A percentile compares a stretch with the other conserved stretches of the same genome.
Conservation (phyloP, 441 rosid genomes). For the Gossypium aridum region DNA sequence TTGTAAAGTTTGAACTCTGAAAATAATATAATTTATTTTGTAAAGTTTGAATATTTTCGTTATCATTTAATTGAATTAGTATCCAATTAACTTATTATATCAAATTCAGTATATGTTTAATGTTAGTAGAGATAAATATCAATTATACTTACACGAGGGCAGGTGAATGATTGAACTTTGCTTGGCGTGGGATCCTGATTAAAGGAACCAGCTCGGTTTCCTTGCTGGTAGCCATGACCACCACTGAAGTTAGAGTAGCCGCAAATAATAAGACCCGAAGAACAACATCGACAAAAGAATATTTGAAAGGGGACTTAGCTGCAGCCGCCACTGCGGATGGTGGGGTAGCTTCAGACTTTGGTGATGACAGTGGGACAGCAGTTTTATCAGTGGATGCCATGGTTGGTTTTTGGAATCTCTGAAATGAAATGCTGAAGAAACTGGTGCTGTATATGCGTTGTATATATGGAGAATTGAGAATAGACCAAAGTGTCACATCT, state of each 20-base stretch:
- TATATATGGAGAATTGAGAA: background rate
- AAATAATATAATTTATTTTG: no score
- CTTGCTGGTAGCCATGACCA: slow-evolving; percentile 56
- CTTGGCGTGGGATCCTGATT: slow-evolving; percentile 12
- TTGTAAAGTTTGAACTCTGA: no score
- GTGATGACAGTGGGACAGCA: slow-evolving; percentile 15
- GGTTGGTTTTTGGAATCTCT: background rate
- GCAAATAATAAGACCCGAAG: slow-evolving; percentile 57
- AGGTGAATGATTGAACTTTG: slow-evolving; percentile 65
- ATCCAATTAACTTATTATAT: no score
- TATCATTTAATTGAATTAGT: no score
- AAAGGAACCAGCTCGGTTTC: slow-evolving; percentile 30
- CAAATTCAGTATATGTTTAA: no score
- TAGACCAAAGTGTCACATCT: no score
- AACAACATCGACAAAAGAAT: slow-evolving; percentile 28
- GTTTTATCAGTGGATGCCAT: slow-evolving; percentile 50
- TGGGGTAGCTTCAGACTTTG: slow-evolving; percentile 15
- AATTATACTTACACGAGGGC: slow-evolving; percentile 50
- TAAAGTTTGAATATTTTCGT: no score
- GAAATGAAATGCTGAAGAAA: background rate
- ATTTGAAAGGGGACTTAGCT: slow-evolving; percentile 8
- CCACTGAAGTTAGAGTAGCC: slow-evolving; percentile 34
- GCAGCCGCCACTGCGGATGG: slow-evolving; percentile 1
- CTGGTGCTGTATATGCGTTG: background rate
- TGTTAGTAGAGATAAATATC: background rate